Base-by-base conservation (phyloP, 768 basidiomycete genomes). In the Boletus reticulatus region DNA sequence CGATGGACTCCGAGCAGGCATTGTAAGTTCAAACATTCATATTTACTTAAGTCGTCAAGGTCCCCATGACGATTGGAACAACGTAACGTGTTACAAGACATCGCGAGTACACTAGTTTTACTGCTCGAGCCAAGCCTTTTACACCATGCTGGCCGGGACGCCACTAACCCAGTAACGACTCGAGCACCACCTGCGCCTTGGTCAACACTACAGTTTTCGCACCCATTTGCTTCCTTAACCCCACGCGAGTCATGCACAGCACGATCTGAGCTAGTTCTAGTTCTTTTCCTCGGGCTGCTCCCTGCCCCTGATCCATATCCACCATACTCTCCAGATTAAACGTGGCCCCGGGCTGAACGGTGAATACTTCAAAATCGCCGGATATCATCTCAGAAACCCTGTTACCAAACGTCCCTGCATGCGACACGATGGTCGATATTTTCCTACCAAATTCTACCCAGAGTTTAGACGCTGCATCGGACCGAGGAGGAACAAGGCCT, bases 331-430 rank as follows among this genome's bases (percentile, higher is more conserved):
- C 22, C 43, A 24, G 3, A 20, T 45, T 24, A 16, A 52, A 52
- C 7, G n/a, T 11, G 1, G 8, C 24, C 16, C 51, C 51, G 2
- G 51, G 14, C n/a, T 14, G 43, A 6, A 38, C 27, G 1, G 13
- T 9, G 27, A 52, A 45, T 6, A 38, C 22, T 20, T 44, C 34
- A 12, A 45, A 52, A 38, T 52, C 36, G 4, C 43, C 51, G 0
- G 51, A 52, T 44, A 45, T 45, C 51, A 52, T 52, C 36, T 9
- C 51, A 38, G 51, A 44, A 16, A 38, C 13, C 34, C 45, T 52
- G n/a, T 20, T 14, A 20, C 17, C 9, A 4, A 52, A 19, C 10
- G 2, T 45, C 34, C 43, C 51, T 0, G 36, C 43, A 45, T 27
- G 51, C 12, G 19, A 45, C 11, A 52, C 13, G 14, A 52, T 45